Base-by-base conservation (phyloP, 257 asterid species). In the Apocynum venetum region DNA sequence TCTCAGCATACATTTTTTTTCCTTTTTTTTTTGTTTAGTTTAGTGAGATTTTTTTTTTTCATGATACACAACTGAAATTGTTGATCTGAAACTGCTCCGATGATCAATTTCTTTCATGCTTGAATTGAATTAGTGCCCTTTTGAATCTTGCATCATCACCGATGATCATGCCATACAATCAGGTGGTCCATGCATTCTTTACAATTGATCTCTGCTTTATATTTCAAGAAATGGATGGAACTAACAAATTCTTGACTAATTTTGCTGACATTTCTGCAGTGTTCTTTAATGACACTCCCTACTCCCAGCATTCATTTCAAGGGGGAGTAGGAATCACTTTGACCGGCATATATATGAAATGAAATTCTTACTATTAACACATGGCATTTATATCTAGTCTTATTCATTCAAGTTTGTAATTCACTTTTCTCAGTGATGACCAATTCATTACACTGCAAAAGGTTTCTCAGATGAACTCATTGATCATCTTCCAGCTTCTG, bases 221-320 rank as follows among this genome's bases (percentile, higher is more conserved):
- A 25, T 25, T 44, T 44, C 47, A 44, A 6, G 47, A 44, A 44
- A 6, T 44, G 47, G 47, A 44, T 44, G 7, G 2, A 2, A 51
- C 9, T 8, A 1, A 10, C 15, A 10, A 10, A 10, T 51, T 13
- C 10, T 51, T 51, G 55, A 51, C 2, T 51, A 35, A 70, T 71
- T 35, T 31, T 44, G 80, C 48, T 53, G 75, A 55, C 61, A 31
- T n/a, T 71, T 73, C 81, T 78, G 72, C 63, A 70, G 6, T 19
- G 60, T 78, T n/a, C 51, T 71, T 59, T 73, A 71, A 70, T 77
- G 71, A n/a, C 53, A 71, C 48, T 68, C 38, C 60, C 41, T 0
- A 2, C 19, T 43, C 56, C 61, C 40, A 77, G 52, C 52, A 77
- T 69, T 77, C 70, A 36, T 46, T 68, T 57, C 51, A 67, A 43